Conservation (phyloP, 2,329 filamentous ascomycete species). For the Fusarium burgessii region DNA sequence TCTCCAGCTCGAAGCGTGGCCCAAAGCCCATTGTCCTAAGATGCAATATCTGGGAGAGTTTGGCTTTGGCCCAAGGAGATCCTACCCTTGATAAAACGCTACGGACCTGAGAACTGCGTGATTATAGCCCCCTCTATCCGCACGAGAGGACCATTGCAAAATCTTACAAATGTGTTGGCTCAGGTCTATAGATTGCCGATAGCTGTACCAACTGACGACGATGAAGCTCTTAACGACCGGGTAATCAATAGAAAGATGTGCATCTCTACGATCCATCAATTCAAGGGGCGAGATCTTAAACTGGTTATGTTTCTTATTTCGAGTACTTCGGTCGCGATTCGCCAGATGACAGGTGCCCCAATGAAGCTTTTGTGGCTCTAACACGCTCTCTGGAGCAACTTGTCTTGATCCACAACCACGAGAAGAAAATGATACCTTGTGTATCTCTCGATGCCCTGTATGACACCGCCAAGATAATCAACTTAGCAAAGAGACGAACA, state of each 20-base stretch:
- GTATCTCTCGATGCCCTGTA: constrained; percentile 29
- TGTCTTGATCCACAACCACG: constrained; percentile 42
- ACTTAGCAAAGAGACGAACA: background rate
- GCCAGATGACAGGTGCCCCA: constrained; percentile 48
- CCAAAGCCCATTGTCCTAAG: constrained; percentile 46
- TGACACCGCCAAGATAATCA: constrained; percentile 28
- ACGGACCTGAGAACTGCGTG: constrained; percentile 34
- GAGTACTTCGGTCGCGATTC: constrained; percentile 38
- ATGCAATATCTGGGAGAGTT: constrained; percentile 13
- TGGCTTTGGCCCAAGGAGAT: constrained; percentile 36
- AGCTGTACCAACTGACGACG: constrained; percentile 41
- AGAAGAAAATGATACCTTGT: constrained; percentile 42
- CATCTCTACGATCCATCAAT: constrained; percentile 50
- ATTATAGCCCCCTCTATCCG: constrained; percentile 22
- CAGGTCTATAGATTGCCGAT: constrained; percentile 35
- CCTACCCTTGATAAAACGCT: constrained; percentile 33
- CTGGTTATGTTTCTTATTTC: constrained; percentile 49
- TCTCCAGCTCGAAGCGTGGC: constrained; percentile 47
- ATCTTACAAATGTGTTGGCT: constrained; percentile 15
- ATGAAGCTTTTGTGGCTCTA: constrained; percentile 48
- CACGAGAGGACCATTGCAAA: background rate
- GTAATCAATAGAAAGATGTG: constrained; percentile 47
- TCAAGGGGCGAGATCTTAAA: constrained; percentile 50
- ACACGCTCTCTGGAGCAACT: constrained; percentile 48
- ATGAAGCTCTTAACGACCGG: constrained; percentile 40